Evolutionary conservation across 371 early-diverging fungal genomes (phyloP).

Genomic region (Rhizomucor pusillus): DNA sequence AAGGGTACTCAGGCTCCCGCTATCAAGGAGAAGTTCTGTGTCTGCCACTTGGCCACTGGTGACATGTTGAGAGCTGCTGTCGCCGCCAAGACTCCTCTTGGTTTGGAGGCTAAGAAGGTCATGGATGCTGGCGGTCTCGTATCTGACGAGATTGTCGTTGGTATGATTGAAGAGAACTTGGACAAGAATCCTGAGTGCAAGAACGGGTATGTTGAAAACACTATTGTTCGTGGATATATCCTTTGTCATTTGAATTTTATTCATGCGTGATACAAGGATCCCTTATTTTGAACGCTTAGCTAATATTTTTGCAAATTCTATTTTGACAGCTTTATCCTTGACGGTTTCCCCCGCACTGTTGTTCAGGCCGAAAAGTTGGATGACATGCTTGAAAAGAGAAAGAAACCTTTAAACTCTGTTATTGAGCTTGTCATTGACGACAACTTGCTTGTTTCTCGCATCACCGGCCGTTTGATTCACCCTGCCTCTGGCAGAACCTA

Average conservation of each 20-base stretch:
- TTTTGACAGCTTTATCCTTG: constrained; percentile 89
- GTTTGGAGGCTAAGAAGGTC: constrained; percentile 94
- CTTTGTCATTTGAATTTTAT: not conserved
- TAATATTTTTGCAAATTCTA: not conserved
- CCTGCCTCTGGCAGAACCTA: constrained; percentile 95
- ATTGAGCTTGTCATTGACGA: constrained; percentile 95
- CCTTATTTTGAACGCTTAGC: constrained; percentile 5
- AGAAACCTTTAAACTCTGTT: constrained; percentile 86
- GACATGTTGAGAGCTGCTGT: constrained; percentile 99
- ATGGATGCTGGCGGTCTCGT: constrained; percentile 98
- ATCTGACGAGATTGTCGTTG: constrained; percentile 97
- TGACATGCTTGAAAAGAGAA: constrained; percentile 82
- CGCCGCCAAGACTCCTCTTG: constrained; percentile 86
- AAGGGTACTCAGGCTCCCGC: constrained; percentile 98
- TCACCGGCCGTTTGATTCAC: constrained; percentile 96
- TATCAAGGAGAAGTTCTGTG: constrained; percentile 92
- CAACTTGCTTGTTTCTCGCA: constrained; percentile 88
- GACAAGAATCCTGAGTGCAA: constrained; percentile 89
- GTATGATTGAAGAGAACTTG: constrained; percentile 94
- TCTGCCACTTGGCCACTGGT: constrained; percentile 98
- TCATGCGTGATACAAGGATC: too few species aligned
- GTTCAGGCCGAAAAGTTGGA: constrained; percentile 98
- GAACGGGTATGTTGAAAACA: constrained; percentile 64
- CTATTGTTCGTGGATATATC: not conserved
- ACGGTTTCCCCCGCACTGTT: constrained; percentile 99